These are phyloP conservation scores for Ciborinia camelliae DNA, from an alignment of 2,329 filamentous ascomycete species.

Conservation along the genomic window DNA sequence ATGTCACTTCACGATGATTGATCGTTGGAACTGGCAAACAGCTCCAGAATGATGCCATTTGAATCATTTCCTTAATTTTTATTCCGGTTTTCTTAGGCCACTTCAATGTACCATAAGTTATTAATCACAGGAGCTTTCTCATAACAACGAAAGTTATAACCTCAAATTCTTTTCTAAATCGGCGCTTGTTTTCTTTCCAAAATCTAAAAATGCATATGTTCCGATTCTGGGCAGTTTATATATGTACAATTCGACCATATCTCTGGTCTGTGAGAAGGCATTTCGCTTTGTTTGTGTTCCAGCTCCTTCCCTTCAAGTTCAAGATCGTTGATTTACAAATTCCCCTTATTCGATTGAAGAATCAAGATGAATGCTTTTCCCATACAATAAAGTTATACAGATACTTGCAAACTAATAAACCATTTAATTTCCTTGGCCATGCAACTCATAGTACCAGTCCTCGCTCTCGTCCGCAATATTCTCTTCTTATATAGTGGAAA, in stretches of 20 bases:
- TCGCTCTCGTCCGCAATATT: no score
- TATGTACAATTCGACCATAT: background rate
- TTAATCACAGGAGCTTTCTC: background rate
- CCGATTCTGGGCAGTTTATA: background rate
- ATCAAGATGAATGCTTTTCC: no score
- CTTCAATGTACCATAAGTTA: background rate
- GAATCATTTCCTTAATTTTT: background rate
- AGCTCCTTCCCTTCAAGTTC: no score
- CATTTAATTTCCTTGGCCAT: no score
- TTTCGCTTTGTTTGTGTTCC: no score
- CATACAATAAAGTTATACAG: no score
- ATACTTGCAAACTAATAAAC: no score
- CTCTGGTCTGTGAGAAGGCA: no score
- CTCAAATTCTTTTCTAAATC: background rate
- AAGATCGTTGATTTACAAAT: no score
- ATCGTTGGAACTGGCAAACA: background rate
- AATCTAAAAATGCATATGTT: background rate
- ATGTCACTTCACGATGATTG: background rate
- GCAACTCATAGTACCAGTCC: no score
- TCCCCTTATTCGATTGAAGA: no score
- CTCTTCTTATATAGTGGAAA: no score
- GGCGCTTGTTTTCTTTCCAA: background rate
- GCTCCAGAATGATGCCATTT: background rate
- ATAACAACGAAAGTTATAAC: background rate
- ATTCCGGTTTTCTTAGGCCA: background rate